Evolutionary conservation across 805 yeast species (phyloP), one percentile per base, ranked within the genome.

Genomic region (Torulaspora microellipsoides): DNA sequence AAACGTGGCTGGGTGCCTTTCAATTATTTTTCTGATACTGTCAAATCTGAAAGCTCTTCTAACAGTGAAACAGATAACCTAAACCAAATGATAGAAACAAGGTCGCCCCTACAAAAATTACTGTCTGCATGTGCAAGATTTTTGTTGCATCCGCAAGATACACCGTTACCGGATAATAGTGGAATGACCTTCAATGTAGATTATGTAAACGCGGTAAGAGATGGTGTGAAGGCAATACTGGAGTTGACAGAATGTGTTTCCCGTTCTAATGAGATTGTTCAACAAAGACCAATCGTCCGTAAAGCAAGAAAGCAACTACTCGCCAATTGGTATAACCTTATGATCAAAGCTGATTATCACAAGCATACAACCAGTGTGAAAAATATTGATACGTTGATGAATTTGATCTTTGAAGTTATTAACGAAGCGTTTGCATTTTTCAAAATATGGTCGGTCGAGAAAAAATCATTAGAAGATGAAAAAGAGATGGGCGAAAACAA

Each of bases 1-100:
- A 73, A 74, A 53, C 67, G 88, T 49, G 95, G 95, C 13, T 85
- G 95, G 95, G 86, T 85, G 13, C 95, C 95, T 3, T 81, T 85
- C 74, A 85, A 85, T 58, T 85, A 83, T 64, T 85, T 85, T 55
- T 66, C 80, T 4, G 72, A 69, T 46, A 59, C 68, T 3, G 55
- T 79, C 3, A 63, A 61, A 9, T 59, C 62, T 9, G 55, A 49
- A 3, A 46, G 33, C 27, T 46, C 25, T 8, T 45, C 14, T 10
- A 27, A 32, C 8, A 11, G 34, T 12, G 28, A 33, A 15, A 15
- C 25, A 12, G 29, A 15, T n/a, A 31, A 45, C 33, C 27, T 36
- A 38, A 36, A 34, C 31, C 36, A 52, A 42, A 14, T 54, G 50
- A 45, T 55, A 12, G 52, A 55, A 17, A 63, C 76, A n/a, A 69